phyloP scores from a whole-genome alignment of 495 filamentous ascomycete species.

The Podospora australis region DNA sequence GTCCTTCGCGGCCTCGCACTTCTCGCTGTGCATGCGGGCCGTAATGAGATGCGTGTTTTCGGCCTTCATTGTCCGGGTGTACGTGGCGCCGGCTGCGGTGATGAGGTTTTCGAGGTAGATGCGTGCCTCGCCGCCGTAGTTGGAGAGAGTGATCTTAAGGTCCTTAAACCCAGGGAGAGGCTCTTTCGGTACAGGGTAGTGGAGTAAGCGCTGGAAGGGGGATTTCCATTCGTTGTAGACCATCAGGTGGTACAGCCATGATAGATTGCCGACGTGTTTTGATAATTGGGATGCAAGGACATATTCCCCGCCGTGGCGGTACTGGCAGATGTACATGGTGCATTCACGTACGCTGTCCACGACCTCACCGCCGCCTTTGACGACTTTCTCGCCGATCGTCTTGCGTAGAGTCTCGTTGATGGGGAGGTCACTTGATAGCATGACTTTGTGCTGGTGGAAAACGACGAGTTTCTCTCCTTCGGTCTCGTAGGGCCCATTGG shows the following conservation, averaged over 20 bases:
- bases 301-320: conserved; percentile 75
- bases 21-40: conserved; percentile 79
- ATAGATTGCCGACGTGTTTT: conserved; percentile 83
- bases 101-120: conserved; percentile 92
- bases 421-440: conserved; percentile 64
- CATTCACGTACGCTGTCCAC: conserved; percentile 61
- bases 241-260: conserved; percentile 91
- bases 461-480: conserved; percentile 45
- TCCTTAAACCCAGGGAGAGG: conserved; percentile 74
- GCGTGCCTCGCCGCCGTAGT: conserved; percentile 91
- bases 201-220: conserved; percentile 70
- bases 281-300: conserved; percentile 61
- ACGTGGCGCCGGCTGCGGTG: conserved; percentile 71
- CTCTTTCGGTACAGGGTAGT: conserved; percentile 74
- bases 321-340: conserved; percentile 79
- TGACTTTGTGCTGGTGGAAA: conserved; percentile 57
- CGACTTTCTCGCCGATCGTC: conserved; percentile 64
- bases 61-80: conserved; percentile 85
- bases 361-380: conserved; percentile 59
- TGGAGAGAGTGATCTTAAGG: conserved; percentile 78
- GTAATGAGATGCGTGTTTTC: conserved; percentile 96
- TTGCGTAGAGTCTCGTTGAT: conserved; percentile 57
- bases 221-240: conserved; percentile 81
- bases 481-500: conserved; percentile 39
- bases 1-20: conserved; percentile 82